Percentiles rank a stretch among this genome's conserved stretches.
Evolutionary conservation across 257 asterid genomes (phyloP).

Genomic region (Solanum bulbocastanum): DNA sequence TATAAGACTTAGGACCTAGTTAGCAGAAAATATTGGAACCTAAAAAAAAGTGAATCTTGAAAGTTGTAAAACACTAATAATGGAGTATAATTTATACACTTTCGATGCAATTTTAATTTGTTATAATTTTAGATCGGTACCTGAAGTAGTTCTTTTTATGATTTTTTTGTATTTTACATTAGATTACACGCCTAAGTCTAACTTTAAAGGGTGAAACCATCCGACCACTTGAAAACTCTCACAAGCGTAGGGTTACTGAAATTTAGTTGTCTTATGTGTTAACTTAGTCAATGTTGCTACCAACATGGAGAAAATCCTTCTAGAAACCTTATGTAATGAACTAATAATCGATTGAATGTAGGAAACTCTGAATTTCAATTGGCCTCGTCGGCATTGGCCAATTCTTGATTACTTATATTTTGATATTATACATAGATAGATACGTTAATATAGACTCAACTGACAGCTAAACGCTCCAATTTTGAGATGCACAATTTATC

Average conservation of each 20-base stretch:
- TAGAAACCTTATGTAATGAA: background rate
- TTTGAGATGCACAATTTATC: background rate
- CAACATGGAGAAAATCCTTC: background rate
- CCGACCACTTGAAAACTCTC: background rate
- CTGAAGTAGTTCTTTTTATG: background rate
- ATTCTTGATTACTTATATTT: background rate
- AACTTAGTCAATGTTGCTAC: background rate
- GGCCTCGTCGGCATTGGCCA: background rate
- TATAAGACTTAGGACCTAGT: background rate
- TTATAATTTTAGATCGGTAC: background rate
- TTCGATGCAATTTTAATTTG: background rate
- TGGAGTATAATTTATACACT: background rate
- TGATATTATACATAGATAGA: no score
- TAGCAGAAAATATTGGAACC: background rate
- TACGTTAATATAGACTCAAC: no score
- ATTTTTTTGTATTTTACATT: background rate
- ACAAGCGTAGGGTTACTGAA: background rate
- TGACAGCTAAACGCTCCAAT: fast-evolving
- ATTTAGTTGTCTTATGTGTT: background rate
- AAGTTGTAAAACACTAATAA: background rate
- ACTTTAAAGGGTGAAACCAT: background rate
- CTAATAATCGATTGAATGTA: background rate
- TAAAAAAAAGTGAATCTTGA: background rate
- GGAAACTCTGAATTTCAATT: background rate
- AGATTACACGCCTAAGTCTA: background rate